Conservation (phyloP, 179 eudicot genomes). For the Nepenthes alata region DNA sequence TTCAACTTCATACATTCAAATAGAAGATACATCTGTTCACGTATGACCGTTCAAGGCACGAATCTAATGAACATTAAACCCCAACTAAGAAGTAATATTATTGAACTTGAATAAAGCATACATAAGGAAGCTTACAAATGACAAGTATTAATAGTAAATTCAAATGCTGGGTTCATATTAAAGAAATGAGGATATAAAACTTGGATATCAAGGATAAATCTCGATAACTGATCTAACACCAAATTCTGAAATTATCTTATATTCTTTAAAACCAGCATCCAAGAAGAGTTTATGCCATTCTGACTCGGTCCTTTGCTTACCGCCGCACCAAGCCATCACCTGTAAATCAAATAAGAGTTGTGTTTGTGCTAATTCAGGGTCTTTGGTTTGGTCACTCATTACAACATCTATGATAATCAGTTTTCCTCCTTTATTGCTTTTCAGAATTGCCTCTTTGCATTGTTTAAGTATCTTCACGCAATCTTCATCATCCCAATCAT, state of each 20-base stretch:
- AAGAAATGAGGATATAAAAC: too few relatives aligned
- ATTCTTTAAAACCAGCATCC: slow-evolving; percentile 8
- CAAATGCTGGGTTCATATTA: too few relatives aligned
- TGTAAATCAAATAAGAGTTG: slow-evolving; percentile 6
- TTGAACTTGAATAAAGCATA: too few relatives aligned
- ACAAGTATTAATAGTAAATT: too few relatives aligned
- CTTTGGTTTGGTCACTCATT: not conserved
- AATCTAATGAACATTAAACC: too few relatives aligned
- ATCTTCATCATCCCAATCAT: slow-evolving; percentile 8
- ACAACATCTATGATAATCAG: slow-evolving; percentile 10
- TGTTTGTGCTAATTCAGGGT: not conserved
- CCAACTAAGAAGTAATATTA: too few relatives aligned
- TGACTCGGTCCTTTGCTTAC: slow-evolving; percentile 5
- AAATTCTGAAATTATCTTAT: not conserved
- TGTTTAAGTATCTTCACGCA: slow-evolving; percentile 3
- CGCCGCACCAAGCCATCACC: slow-evolving; percentile 5
- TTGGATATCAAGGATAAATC: slow-evolving; percentile 8
- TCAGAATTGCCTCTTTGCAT: slow-evolving; percentile 5
- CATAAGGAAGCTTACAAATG: too few relatives aligned
- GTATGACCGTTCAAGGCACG: too few relatives aligned
- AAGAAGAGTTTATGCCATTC: slow-evolving; percentile 8
- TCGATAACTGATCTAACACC: slow-evolving; percentile 8
- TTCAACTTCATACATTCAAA: too few relatives aligned
- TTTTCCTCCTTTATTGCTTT: not conserved
- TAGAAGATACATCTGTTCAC: too few relatives aligned